Base-by-base conservation (phyloP, 345 rosid species). In the Gossypium stocksii region DNA sequence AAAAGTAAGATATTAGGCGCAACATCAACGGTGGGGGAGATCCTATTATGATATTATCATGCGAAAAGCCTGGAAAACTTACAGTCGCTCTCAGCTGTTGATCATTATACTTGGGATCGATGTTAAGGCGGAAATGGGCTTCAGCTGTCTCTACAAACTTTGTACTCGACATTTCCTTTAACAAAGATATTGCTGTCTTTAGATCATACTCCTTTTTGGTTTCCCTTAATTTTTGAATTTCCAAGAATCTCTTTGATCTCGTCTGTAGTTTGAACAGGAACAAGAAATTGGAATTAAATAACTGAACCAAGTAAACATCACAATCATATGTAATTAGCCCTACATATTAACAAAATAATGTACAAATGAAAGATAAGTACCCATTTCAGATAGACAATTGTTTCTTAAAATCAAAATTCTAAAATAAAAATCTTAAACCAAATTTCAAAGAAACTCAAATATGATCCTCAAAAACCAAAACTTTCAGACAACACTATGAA, bases 191-290 rank as follows among this genome's bases (percentile, higher is more conserved):
- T 29, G 98, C 94, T 27, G 98, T 77, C 77, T 65, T 85, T 75
- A 87, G 57, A 61, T 90, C 94, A 80, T 91, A 93, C 61, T 95
- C 99, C 78, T 80, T 77, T 80, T 90, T 95, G 74, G 66, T 91
- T 82, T 93, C 98, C 88, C 97, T 91, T 75, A 93, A 84, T 65
- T 90, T 91, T 87, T 95, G 97, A 82, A 95, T 87, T 83, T 95
- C 99, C 94, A 95, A 77, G 87, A 95, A 95, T 83, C 99, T 90
- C 93, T 93, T 93, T 9, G 98, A 93, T 87, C 99, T 93, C 4
- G 86, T 89, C 99, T 95, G 93, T 72, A 80, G 89, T 74, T 79
- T 22, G 5, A 48, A 85, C 77, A 27, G 58, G 63, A 76, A 68
- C 65, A 62, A 29, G 10, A 60, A 3, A 4, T 38, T 29, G 41